Evolutionary conservation across 768 basidiomycete genomes (phyloP).

Genomic region (Boletellus emodensis): DNA sequence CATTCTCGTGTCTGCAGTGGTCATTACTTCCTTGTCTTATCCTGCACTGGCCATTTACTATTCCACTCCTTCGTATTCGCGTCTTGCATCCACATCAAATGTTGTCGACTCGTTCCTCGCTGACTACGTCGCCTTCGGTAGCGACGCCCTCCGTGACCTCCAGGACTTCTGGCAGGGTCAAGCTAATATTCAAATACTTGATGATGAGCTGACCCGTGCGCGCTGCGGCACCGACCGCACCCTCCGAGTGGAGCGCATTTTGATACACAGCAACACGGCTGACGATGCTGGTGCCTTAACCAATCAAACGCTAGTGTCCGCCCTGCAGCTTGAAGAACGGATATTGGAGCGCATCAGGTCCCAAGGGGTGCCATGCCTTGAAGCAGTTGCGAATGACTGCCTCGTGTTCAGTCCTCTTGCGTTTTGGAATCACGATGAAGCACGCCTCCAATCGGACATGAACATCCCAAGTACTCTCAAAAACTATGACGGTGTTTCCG

Average conservation of each 20-base stretch:
- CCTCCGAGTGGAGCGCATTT: conserved; percentile 71
- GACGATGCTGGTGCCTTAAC: conserved; percentile 51
- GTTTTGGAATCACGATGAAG: conserved; percentile 69
- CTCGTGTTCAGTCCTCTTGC: conserved; percentile 68
- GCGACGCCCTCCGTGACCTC: conserved; percentile 58
- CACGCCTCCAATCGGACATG: conserved; percentile 46
- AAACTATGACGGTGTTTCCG: conserved; percentile 46
- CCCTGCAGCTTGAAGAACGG: conserved; percentile 58
- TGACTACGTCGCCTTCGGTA: conserved; percentile 47
- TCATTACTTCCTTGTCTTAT: conserved; percentile 86
- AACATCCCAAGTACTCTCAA: conserved; percentile 61
- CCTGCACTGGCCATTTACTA: conserved; percentile 86
- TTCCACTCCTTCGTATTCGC: conserved; percentile 62
- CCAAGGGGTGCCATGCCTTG: conserved; percentile 50
- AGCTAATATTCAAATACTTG: conserved; percentile 56
- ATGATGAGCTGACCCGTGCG: conserved; percentile 68
- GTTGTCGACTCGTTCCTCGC: conserved; percentile 63
- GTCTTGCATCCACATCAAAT: conserved; percentile 47
- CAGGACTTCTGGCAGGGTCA: conserved; percentile 70
- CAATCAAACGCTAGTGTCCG: conserved; percentile 57
- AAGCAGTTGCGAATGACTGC: conserved; percentile 50
- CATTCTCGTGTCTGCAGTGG: conserved; percentile 81
- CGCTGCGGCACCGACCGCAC: conserved; percentile 67
- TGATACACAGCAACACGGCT: conserved; percentile 53
- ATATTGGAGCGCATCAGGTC: conserved; percentile 46